Conservation (phyloP, 768 basidiomycete genomes). For the Podaxis sp. region DNA sequence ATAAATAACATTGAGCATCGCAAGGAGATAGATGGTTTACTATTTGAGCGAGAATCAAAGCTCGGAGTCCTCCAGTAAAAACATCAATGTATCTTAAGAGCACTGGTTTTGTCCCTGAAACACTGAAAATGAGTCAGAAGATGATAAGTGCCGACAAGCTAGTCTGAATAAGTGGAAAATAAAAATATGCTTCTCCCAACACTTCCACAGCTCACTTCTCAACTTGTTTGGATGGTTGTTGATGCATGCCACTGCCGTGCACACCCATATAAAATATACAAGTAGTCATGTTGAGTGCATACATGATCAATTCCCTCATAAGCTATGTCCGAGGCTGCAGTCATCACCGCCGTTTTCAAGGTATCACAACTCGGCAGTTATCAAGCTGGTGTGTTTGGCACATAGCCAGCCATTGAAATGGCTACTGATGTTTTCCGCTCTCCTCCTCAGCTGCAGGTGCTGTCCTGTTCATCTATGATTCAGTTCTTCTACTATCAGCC, state of each 20-base stretch:
- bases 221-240: no score
- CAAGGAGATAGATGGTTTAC: no score
- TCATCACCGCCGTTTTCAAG: background rate
- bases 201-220: no score
- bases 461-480: background rate
- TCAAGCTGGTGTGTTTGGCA: background rate
- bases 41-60: no score
- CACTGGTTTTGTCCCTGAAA: no score
- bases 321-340: background rate
- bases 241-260: background rate
- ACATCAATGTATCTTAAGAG: no score
- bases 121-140: no score
- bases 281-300: background rate
- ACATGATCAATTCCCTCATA: background rate
- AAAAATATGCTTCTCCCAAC: no score
- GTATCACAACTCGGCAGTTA: background rate
- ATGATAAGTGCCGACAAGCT: no score
- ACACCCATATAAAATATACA: background rate
- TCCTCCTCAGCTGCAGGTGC: background rate
- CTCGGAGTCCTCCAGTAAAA: no score
- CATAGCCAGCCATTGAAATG: background rate
- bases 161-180: no score
- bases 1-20: no score
- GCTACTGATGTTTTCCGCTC: background rate
- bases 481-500: background rate